Base-by-base conservation (phyloP, 2,329 filamentous ascomycete species). In the Ceratocystiopsis minuta region DNA sequence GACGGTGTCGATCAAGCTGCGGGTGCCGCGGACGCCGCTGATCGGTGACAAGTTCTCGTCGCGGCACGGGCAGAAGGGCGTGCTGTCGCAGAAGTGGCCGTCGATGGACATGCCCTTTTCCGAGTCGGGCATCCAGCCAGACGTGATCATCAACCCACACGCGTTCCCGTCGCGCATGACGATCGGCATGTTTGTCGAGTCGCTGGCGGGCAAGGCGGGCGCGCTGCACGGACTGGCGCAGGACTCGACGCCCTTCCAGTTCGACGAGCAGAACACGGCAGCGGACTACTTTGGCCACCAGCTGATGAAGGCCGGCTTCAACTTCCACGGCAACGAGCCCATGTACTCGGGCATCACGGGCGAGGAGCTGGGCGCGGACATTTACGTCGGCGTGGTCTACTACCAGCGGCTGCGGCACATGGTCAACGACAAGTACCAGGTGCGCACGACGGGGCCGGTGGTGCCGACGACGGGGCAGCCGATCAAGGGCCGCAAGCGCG, bases 11-110 rank as follows among this genome's bases (percentile, higher is more conserved):
- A 75, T 98, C 66, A 96, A 95, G 63, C 80, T 94, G 53, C 81
- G 90, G 33, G 72, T 96, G 48, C 88, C 90, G 35, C 80, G 90
- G 53, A 78, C 81, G 16, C 90, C 90, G 7, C 71, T 94, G 51
- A 95, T 98, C 45, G 90, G 90, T 59, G 90, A 98, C 70, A 98
- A 98, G 62, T 98, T 98, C 66, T 96, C 90, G 12, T 98, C 90
- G 38, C 80, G 90, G 48, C 90, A 98, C 68, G 90, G 90, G 46
- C 90, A 98, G 59, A 98, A 98, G 63, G 90, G 90, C 75, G 90
- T 96, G 40, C 79, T 74, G 54, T 95, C 86, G 16, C 88, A 96
- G 57, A 90, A 95, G 58, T 98, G 90, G 86, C 90, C 87, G 0
- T 73, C 78, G 3, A 67, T 82, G 45, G 87, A 96, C 58, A 90